Base-by-base conservation (phyloP, 441 rosid species). In the Rhodomyrtus psidioides region DNA sequence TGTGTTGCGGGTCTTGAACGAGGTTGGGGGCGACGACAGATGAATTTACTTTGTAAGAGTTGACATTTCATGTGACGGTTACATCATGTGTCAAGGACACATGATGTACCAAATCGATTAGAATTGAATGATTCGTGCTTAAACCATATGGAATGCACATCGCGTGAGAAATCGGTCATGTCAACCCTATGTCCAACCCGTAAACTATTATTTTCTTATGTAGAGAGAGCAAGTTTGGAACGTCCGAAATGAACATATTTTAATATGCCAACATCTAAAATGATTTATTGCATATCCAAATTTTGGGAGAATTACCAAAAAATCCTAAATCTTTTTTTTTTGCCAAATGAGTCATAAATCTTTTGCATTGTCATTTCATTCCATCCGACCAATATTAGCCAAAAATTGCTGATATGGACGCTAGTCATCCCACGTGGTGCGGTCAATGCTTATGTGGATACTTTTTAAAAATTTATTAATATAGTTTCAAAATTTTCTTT, bases 81-180 rank as follows among this genome's bases (percentile, higher is more conserved):
- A 60, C 6, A 62, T 28, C 24, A 30, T 1, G 2, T 17, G 1
- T 30, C 0, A 16, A 0, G 30, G 24, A 62, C 12, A 30, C 24
- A 0, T 28, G 24, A 62, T 16, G 1, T 62, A 34, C 30, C 3
- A 8, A 0, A 17, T 30, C 3, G 30, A 62, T 28, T 62, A 30
- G 17, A 62, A 62, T 17, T 17, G 3, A 28, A 30, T 17, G 24
- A 62, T 1, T 30, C 4, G n/a, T n/a, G n/a, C n/a, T n/a, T 8
- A 62, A 28, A 28, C 0, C 16, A 0, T 1, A 60, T 28, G 23
- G 8, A 12, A 28, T 34, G 42, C 3, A 2, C 0, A 28, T 28
- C 4, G 9, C 0, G 0, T 28, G 0, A 28, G 12, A 28, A 9
- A 59, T 59, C 19, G 2, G 39, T 28, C 74, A 60, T 7, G 39